A percentile compares a stretch with the other conserved stretches of the same genome.
phyloP scores from a whole-genome alignment of 2,329 filamentous ascomycete genomes.

The Hysterium pulicare region DNA sequence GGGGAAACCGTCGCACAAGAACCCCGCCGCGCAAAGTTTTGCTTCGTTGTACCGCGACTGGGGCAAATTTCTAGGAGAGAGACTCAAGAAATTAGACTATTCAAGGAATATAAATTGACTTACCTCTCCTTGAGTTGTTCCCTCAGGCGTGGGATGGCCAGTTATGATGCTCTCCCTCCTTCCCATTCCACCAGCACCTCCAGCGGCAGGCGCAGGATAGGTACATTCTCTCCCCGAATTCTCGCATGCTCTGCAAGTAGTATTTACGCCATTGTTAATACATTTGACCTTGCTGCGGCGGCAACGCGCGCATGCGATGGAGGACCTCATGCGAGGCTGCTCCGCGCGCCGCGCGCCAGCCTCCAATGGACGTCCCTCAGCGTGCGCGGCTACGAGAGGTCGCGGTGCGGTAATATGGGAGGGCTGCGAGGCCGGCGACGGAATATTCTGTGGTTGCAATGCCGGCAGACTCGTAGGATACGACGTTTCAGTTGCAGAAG shows the following conservation, averaged over 20 bases:
- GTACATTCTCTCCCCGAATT: conserved; percentile 68
- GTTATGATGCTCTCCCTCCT: conserved; percentile 38
- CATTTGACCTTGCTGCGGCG: conserved; percentile 84
- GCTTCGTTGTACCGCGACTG: too few species aligned
- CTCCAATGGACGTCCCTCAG: conserved; percentile 10
- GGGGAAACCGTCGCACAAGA: too few species aligned
- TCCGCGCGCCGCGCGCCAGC: conserved; percentile 14
- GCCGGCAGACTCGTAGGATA: not conserved
- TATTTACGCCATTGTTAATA: conserved; percentile 70
- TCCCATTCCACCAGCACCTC: conserved; percentile 33
- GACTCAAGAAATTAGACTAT: not conserved
- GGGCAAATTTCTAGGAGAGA: too few species aligned
- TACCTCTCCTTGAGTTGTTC: conserved; percentile 2
- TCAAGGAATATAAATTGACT: too few species aligned
- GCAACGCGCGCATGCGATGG: conserved; percentile 74
- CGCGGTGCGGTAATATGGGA: conserved; percentile 17
- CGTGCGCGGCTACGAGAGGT: conserved; percentile 18
- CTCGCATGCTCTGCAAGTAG: conserved; percentile 71
- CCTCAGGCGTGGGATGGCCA: not conserved
- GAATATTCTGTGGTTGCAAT: not conserved
- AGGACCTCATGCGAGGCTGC: conserved; percentile 62
- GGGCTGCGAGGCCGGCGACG: not conserved
- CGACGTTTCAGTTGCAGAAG: not conserved
- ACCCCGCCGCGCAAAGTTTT: too few species aligned
- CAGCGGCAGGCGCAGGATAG: conserved; percentile 57